phyloP scores from a whole-genome alignment of 176 grass and related monocot genomes.

The Bolboschoenus planiculmis region DNA sequence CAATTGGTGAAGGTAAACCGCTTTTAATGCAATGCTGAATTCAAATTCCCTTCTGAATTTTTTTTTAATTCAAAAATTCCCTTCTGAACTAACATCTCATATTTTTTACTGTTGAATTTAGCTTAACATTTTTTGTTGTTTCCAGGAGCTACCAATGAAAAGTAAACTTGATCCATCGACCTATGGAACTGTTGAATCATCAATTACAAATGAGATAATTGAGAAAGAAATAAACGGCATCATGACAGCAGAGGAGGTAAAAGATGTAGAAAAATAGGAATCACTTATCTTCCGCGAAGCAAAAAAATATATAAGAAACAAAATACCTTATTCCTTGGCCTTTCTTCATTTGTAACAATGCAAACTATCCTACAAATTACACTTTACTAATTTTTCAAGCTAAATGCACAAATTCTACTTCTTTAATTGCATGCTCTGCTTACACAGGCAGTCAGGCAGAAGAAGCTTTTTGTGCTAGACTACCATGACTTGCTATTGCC shows the following conservation, averaged over 20 bases:
- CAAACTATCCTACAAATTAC: background rate
- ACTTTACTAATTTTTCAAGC: background rate
- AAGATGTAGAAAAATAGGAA: background rate
- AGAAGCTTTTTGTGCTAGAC: constrained; percentile 70
- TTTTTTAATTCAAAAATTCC: too few species aligned
- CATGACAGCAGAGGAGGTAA: constrained; percentile 51
- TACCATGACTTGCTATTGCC: constrained; percentile 77
- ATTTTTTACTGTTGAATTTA: background rate
- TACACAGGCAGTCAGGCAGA: constrained; percentile 37
- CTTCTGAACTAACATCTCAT: background rate
- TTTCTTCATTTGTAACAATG: background rate
- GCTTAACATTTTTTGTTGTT: background rate
- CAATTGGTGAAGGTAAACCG: constrained; percentile 53
- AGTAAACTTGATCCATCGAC: constrained; percentile 65
- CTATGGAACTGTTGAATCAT: constrained; percentile 59
- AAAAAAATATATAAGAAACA: background rate
- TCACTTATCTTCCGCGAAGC: background rate
- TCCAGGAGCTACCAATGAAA: constrained; percentile 51
- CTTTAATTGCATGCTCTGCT: background rate
- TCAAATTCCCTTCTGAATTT: too few species aligned
- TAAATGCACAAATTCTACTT: background rate
- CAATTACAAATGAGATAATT: constrained; percentile 47
- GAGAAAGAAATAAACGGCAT: constrained; percentile 31
- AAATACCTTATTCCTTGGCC: background rate
- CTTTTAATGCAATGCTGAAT: background rate